Percentiles rank a stretch among this genome's conserved stretches.
These are phyloP conservation scores for Penicillium macrosclerotiorum DNA, from an alignment of 495 filamentous ascomycete species.

Conservation along the genomic window DNA sequence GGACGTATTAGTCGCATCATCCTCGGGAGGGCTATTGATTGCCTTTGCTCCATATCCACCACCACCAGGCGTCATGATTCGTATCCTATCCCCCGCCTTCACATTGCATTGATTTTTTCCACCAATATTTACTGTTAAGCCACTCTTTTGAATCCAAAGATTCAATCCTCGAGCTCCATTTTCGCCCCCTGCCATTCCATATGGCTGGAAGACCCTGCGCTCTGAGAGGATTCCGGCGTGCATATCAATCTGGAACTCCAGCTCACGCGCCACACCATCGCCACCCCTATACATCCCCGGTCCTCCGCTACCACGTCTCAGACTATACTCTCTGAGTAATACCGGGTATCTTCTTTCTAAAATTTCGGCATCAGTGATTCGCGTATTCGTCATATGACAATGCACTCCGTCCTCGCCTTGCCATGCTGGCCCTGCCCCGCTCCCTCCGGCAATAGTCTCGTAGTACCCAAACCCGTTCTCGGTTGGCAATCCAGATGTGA, in stretches of 20 bases:
- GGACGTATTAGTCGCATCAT: not conserved
- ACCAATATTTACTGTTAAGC: not conserved
- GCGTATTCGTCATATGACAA: constrained; percentile 97
- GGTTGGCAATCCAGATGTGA: constrained; percentile 47
- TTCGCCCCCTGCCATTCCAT: constrained; percentile 82
- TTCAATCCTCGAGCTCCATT: constrained; percentile 79
- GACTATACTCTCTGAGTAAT: constrained; percentile 75
- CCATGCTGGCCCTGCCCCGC: constrained; percentile 85
- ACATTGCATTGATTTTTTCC: not conserved
- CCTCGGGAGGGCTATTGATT: not conserved
- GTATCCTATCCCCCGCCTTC: not conserved
- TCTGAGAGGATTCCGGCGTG: constrained; percentile 89
- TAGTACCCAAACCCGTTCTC: constrained; percentile 91
- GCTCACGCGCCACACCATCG: constrained; percentile 87
- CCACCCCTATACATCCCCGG: constrained; percentile 76
- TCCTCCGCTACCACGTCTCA: constrained; percentile 67
- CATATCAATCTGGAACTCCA: constrained; percentile 88
- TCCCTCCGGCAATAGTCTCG: constrained; percentile 93
- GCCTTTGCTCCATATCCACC: not conserved
- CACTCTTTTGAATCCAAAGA: constrained; percentile 61
- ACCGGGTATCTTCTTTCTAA: constrained; percentile 94
- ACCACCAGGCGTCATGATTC: not conserved
- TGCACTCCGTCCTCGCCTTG: constrained; percentile 88
- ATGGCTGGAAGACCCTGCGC: constrained; percentile 81
- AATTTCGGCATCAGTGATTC: constrained; percentile 92